A percentile compares a stretch with the other conserved stretches of the same genome.
phyloP scores from a whole-genome alignment of 805 yeast species.

The Kodamaea jinghongensis region DNA sequence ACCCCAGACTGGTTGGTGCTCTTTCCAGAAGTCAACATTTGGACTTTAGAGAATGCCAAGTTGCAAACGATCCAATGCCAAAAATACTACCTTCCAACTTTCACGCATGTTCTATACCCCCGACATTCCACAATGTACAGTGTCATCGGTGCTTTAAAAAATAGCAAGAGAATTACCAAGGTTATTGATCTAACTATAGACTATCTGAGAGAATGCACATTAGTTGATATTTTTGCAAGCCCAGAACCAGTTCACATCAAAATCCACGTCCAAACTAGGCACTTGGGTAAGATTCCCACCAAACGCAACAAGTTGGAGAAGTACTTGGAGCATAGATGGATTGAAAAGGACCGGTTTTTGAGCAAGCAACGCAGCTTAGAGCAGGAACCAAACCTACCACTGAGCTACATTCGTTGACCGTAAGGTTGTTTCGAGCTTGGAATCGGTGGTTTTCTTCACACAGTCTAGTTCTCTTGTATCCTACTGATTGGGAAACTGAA shows the following conservation, averaged over 20 bases:
- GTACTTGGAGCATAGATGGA: slow-evolving; percentile 78
- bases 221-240: slow-evolving; percentile 30
- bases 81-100: slow-evolving; percentile 57
- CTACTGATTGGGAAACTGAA: slow-evolving; percentile 43
- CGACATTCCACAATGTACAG: slow-evolving; percentile 61
- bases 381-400: too few species aligned
- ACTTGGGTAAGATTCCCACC: slow-evolving; percentile 47
- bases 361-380: not conserved
- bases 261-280: slow-evolving; percentile 47
- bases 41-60: slow-evolving; percentile 46
- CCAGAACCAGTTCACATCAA: slow-evolving; percentile 34
- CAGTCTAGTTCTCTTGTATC: slow-evolving; percentile 29
- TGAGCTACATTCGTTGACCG: too few species aligned
- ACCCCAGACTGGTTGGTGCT: slow-evolving; percentile 61
- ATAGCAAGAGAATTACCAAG: slow-evolving; percentile 20
- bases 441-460: too few species aligned
- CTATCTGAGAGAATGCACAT: slow-evolving; percentile 27
- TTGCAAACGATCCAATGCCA: slow-evolving; percentile 56
- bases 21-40: slow-evolving; percentile 84
- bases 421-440: too few species aligned
- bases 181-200: slow-evolving; percentile 57
- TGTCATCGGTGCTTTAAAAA: slow-evolving; percentile 41
- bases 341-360: slow-evolving; percentile 53
- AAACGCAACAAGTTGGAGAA: slow-evolving; percentile 59
- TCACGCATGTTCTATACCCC: slow-evolving; percentile 70